Base-by-base conservation (phyloP, 192 early-diverging fungal genomes). In the Coemansia asiatica region DNA sequence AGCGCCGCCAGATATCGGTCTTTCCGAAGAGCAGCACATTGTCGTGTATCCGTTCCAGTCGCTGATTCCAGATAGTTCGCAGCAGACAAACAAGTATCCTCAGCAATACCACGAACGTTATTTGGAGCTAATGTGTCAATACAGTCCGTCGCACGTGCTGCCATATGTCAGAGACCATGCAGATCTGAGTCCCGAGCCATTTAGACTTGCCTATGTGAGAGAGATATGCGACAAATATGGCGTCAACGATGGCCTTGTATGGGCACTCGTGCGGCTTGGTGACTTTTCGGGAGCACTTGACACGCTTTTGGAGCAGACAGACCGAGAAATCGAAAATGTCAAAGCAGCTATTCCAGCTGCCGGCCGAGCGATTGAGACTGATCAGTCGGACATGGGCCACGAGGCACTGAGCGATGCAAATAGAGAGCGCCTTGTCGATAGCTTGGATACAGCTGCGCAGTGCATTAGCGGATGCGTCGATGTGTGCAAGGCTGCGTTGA, bases 221-320 rank as follows among this genome's bases (percentile, higher is more conserved):
- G 27, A 56, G 0, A 61, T 76, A 13, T 81, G 79, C 55, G 38
- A 48, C 29, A 53, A 64, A 29, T 46, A 73, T 36, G 64, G 54
- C 12, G 70, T 76, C 25, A 55, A 49, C 29, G 74, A 81, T 25
- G 79, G 74, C 0, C 65, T 81, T 35, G 79, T 81, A 16, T 81
- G 79, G 79, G 68, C 68, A 10, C 61, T 76, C 21, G 63, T 75
- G 38, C 73, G 74, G 1, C 61, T 76, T 21, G 79, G 79, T 33
- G 79, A 81, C 31, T 81, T 81, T 59, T 72, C 70, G 1, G 79
- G 74, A 15, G 79, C 79, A 21, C 56, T 81, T 13, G 64, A 69
- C 9, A 71, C 74, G 5, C 54, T 81, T 55, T 65, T 76, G 15
- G 54, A 23, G 15, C 64, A 73, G 53, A 60, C 63, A n/a, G 79